Base-by-base conservation (phyloP, 106 monocot species). In the Dioscorea zingiberensis region DNA sequence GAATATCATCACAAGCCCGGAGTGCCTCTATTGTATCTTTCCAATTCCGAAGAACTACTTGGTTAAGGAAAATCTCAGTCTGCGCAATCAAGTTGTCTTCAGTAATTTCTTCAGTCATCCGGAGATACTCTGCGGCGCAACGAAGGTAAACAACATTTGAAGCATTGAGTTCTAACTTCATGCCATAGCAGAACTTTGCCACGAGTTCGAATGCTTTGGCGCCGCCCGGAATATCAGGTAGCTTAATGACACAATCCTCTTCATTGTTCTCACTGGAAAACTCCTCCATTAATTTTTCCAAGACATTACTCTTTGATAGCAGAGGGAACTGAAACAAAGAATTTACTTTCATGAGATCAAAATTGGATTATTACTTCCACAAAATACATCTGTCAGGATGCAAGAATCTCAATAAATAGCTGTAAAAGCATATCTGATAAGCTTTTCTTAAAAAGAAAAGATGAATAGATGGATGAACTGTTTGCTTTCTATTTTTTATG, bases 241-340 rank as follows among this genome's bases (percentile, higher is more conserved):
- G 70, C 55, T 67, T 62, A 29, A 77, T 65, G 25, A 80, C 27
- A 22, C 76, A 80, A 27, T 25, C 25, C 2, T 76, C 62, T 15
- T 74, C 77, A 17, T 18, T 13, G n/a, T n/a, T n/a, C 46, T 84
- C 71, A 51, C 51, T 28, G 15, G 79, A 71, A 21, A 21, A 65
- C 68, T 79, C 76, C 21, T 63, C 60, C 13, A 84, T 79, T 14
- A 80, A 55, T 38, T 76, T 79, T 58, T 76, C 79, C 30, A 84
- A n/a, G n/a, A 84, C 32, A n/a, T 49, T 72, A 46, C 79, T 84
- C 55, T 80, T 79, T 17, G 84, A 84, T 59, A 84, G 54, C 17
- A 84, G 56, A 59, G 84, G 84, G 59, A 82, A 82, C 82, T 82
- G 64, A 27, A 65, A 26, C 2, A 48, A 21, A n/a, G 48, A 59